A percentile compares a stretch with the other conserved stretches of the same genome.
Evolutionary conservation across 1,284 basidiomycete genomes (phyloP).

Genomic region (Ceratobasidium sp.): DNA sequence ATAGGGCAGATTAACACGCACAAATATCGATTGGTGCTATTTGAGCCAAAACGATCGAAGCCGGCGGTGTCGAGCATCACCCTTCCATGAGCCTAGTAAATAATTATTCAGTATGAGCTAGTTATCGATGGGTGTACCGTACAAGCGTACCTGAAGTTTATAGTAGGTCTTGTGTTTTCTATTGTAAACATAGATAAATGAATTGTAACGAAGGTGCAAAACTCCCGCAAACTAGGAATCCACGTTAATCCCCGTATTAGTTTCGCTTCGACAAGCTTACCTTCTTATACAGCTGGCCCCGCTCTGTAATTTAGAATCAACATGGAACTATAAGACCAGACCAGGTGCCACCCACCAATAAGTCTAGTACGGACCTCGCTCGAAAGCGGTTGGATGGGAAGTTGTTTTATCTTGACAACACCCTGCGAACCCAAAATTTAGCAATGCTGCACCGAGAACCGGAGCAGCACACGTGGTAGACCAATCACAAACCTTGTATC

Average conservation of each 20-base stretch:
- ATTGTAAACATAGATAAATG: not conserved
- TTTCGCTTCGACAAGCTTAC: not conserved
- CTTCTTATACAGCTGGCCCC: slow-evolving; percentile 9
- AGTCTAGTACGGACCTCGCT: not conserved
- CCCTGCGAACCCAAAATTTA: not conserved
- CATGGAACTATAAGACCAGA: not conserved
- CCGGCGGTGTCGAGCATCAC: slow-evolving; percentile 20
- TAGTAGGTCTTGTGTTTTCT: slow-evolving; percentile 5
- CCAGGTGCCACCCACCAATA: not conserved
- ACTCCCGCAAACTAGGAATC: slow-evolving; percentile 9
- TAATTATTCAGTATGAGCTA: not conserved
- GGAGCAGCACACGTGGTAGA: too few species aligned
- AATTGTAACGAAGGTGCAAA: slow-evolving; percentile 16
- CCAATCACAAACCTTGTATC: slow-evolving; percentile 8
- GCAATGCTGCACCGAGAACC: not conserved
- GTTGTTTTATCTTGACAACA: not conserved
- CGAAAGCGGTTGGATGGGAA: not conserved
- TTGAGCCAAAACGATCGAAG: slow-evolving; percentile 11
- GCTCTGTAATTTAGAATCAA: not conserved
- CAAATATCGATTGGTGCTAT: not conserved
- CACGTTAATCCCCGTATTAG: too few species aligned
- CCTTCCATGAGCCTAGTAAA: slow-evolving; percentile 11
- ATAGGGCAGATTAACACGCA: too few species aligned
- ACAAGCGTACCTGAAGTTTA: slow-evolving; percentile 13
- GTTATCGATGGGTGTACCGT: too few species aligned